phyloP scores from a whole-genome alignment of 2,329 filamentous ascomycete genomes.

The Zymoseptoria pseudotritici region DNA sequence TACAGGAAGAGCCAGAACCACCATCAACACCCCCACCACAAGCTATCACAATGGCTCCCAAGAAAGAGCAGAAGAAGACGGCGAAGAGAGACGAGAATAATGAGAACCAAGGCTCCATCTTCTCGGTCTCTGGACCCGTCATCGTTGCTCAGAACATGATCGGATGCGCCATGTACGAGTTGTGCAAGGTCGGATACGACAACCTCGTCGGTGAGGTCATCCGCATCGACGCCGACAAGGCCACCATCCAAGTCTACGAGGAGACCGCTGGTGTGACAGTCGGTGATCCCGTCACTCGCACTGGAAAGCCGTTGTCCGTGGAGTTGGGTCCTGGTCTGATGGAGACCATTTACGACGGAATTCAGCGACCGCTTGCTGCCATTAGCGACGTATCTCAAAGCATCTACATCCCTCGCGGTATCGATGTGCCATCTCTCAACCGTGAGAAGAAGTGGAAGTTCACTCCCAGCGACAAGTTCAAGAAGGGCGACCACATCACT shows the following conservation, averaged over 20 bases:
- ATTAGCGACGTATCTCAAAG: constrained; percentile 72
- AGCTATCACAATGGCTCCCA: constrained; percentile 31
- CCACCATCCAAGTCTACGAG: constrained; percentile 97
- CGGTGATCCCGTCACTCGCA: constrained; percentile 83
- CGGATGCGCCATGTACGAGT: constrained; percentile 98
- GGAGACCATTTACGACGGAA: constrained; percentile 99
- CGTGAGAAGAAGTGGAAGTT: constrained; percentile 95
- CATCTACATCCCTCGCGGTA: constrained; percentile 97
- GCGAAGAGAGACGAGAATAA: constrained; percentile 37
- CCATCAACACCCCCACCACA: constrained; percentile 5
- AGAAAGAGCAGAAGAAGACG: constrained; percentile 31
- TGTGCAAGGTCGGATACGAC: constrained; percentile 89
- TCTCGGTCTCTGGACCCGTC: constrained; percentile 76
- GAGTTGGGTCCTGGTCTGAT: constrained; percentile 94
- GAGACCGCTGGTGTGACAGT: constrained; percentile 96
- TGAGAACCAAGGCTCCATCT: constrained; percentile 57
- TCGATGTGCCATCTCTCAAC: constrained; percentile 78
- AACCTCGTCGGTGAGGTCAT: constrained; percentile 95
- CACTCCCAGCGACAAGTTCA: constrained; percentile 64
- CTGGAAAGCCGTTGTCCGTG: constrained; percentile 92
- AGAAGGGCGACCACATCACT: constrained; percentile 94
- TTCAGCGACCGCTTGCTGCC: constrained; percentile 84
- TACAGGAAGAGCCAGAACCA: constrained; percentile 12
- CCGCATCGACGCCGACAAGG: constrained; percentile 90
- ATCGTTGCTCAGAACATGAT: constrained; percentile 97